A percentile compares a stretch with the other conserved stretches of the same genome.
Conservation (phyloP, 345 rosid species). For the Dipteronia sinensis region DNA sequence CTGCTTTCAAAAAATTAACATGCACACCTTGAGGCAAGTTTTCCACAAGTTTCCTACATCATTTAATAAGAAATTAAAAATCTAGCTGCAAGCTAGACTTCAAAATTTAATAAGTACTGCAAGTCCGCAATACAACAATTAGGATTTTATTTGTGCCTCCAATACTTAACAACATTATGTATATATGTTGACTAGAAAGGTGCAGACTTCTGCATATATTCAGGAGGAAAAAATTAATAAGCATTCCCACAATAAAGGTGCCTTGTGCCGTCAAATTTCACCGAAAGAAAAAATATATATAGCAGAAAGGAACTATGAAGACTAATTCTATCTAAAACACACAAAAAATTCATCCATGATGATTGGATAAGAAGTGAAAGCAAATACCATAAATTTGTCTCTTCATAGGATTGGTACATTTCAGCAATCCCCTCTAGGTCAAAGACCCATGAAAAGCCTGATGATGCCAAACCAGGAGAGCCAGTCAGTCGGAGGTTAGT, state of each 20-base stretch:
- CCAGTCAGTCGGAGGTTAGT: constrained; percentile 69
- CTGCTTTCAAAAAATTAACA: constrained; percentile 89
- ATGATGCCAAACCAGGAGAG: constrained; percentile 38
- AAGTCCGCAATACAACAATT: not conserved
- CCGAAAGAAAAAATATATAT: not conserved
- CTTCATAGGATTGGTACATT: constrained; percentile 84
- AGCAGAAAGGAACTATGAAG: not conserved
- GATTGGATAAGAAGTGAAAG: constrained; percentile 4
- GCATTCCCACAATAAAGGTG: too few relatives aligned
- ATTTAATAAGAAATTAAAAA: not conserved
- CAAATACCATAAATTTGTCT: constrained; percentile 83
- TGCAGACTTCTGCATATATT: constrained; percentile 2
- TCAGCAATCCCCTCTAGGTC: constrained; percentile 80
- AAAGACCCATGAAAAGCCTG: constrained; percentile 82
- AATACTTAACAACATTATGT: not conserved
- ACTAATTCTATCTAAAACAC: not conserved
- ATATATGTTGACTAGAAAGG: not conserved
- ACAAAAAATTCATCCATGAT: not conserved
- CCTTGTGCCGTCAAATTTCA: too few relatives aligned
- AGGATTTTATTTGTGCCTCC: not conserved
- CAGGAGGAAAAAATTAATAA: not conserved
- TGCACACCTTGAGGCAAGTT: constrained; percentile 87
- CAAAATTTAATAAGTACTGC: not conserved
- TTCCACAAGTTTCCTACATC: constrained; percentile 79
- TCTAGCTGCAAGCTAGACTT: not conserved